phyloP scores from a whole-genome alignment of 768 basidiomycete genomes.

The Suillus tomentosus region DNA sequence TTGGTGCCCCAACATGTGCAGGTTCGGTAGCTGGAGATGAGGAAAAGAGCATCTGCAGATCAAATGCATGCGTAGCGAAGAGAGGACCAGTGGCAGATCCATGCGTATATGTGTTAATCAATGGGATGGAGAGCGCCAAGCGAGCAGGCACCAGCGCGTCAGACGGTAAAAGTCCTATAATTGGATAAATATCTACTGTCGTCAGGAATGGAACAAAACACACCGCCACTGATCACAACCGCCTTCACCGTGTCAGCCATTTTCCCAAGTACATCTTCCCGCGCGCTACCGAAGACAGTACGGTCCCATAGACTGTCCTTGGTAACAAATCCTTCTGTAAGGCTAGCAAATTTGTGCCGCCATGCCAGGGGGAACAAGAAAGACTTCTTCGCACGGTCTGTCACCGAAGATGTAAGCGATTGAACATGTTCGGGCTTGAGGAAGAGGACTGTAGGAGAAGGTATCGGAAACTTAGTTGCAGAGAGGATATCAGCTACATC shows the following conservation, averaged over 20 bases:
- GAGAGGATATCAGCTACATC: slow-evolving; percentile 53
- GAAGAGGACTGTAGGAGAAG: slow-evolving; percentile 82
- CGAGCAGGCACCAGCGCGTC: slow-evolving; percentile 61
- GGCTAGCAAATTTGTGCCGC: slow-evolving; percentile 73
- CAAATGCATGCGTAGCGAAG: slow-evolving; percentile 80
- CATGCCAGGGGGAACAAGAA: slow-evolving; percentile 63
- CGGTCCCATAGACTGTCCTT: slow-evolving; percentile 87
- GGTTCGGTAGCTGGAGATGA: slow-evolving; percentile 32
- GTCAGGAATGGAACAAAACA: slow-evolving; percentile 20
- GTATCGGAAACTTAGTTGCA: slow-evolving; percentile 53
- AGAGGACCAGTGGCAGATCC: slow-evolving; percentile 73
- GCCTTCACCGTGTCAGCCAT: slow-evolving; percentile 63
- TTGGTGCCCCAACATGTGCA: slow-evolving; percentile 73
- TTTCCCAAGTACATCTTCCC: slow-evolving; percentile 60
- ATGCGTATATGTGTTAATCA: slow-evolving; percentile 66
- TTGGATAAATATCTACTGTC: slow-evolving; percentile 2
- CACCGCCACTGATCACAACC: slow-evolving; percentile 76
- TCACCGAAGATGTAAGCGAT: slow-evolving; percentile 53
- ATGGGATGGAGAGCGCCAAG: slow-evolving; percentile 74
- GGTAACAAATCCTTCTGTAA: slow-evolving; percentile 73
- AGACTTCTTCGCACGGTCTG: slow-evolving; percentile 54
- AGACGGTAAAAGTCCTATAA: slow-evolving; percentile 51
- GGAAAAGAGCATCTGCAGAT: slow-evolving; percentile 72
- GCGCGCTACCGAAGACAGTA: slow-evolving; percentile 68
- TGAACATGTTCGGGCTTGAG: slow-evolving; percentile 63